Evolutionary conservation across 345 rosid genomes (phyloP).

Genomic region (Physaria fendleri): DNA sequence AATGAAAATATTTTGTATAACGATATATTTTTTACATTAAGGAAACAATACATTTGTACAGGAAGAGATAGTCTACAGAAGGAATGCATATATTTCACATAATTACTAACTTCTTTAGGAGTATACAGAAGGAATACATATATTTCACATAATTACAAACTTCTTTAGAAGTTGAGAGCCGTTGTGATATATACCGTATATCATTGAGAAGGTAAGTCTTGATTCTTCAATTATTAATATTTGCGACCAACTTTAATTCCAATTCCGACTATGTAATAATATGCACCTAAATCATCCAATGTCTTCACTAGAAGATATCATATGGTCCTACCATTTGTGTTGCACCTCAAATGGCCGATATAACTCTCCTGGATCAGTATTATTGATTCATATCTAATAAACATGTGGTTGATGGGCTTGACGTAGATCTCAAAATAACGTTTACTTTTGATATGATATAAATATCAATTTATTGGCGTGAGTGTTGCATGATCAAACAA

Average conservation of each 20-base stretch:
- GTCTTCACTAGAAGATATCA: background rate
- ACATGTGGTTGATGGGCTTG: background rate
- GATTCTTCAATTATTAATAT: too few relatives aligned
- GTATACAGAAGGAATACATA: too few relatives aligned
- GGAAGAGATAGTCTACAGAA: too few relatives aligned
- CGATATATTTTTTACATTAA: too few relatives aligned
- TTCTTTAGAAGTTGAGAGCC: too few relatives aligned
- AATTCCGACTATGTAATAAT: background rate
- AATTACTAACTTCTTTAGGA: too few relatives aligned
- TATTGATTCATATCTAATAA: background rate
- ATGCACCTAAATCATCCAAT: background rate
- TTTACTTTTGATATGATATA: background rate
- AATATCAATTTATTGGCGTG: background rate
- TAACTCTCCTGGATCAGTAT: background rate
- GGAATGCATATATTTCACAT: too few relatives aligned
- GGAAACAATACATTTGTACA: too few relatives aligned
- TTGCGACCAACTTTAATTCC: background rate
- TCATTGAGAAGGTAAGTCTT: too few relatives aligned
- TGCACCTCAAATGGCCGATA: background rate
- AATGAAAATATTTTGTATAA: too few relatives aligned
- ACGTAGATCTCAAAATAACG: background rate
- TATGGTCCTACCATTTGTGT: background rate
- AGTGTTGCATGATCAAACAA: conserved; percentile 20
- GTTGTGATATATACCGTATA: too few relatives aligned
- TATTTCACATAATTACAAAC: too few relatives aligned